A percentile compares a stretch with the other conserved stretches of the same genome.
These are phyloP conservation scores for Curvularia eragrostidis DNA, from an alignment of 2,329 filamentous ascomycete species.

Conservation along the genomic window DNA sequence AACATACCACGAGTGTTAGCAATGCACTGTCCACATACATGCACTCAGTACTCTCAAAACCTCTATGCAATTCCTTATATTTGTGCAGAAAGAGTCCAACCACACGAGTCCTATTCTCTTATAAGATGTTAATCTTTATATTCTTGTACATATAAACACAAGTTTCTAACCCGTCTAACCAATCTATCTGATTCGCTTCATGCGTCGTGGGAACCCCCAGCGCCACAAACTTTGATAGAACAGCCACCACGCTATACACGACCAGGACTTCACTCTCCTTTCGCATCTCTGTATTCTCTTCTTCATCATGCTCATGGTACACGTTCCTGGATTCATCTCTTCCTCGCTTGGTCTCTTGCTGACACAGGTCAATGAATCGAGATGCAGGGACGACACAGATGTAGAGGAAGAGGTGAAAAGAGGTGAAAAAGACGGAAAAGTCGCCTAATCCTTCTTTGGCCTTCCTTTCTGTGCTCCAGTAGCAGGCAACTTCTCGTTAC, in stretches of 20 bases:
- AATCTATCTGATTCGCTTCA: not conserved
- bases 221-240: not conserved
- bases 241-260: not conserved
- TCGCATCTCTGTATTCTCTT: not conserved
- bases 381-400: not conserved
- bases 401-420: not conserved
- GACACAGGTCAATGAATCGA: not conserved
- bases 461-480: constrained; percentile 31
- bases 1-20: too few relatives aligned
- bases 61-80: too few relatives aligned
- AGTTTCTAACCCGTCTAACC: not conserved
- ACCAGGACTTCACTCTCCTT: not conserved
- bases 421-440: not conserved
- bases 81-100: too few relatives aligned
- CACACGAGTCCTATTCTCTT: not conserved
- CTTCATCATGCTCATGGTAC: not conserved
- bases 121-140: not conserved
- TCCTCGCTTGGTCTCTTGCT: not conserved
- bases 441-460: constrained; percentile 40
- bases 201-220: not conserved
- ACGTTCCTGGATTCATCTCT: not conserved
- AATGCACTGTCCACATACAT: too few relatives aligned
- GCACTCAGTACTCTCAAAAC: too few relatives aligned
- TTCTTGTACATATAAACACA: not conserved
- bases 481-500: constrained; percentile 24